Base-by-base conservation (phyloP, 192 early-diverging fungal genomes). In the Backusella luteola region DNA sequence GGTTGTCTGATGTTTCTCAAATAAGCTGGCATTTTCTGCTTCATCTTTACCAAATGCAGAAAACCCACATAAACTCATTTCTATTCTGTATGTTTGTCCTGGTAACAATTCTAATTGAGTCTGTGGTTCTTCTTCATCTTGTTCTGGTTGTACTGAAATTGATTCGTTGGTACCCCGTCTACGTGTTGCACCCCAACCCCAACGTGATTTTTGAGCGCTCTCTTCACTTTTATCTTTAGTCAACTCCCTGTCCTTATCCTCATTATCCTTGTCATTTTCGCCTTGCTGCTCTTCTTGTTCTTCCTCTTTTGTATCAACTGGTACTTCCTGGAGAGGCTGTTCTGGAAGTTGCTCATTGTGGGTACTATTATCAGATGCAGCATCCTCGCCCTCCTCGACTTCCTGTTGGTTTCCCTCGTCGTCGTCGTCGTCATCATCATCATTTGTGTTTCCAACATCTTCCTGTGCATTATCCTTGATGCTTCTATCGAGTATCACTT, bases 51-150 rank as follows among this genome's bases (percentile, higher is more conserved):
- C 87, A 76, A 90, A 85, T 7, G 74, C 83, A 9, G 81, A 81
- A 9, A 77, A 77, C 6, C 89, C 88, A 76, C 90, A 91, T 19
- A 90, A 78, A 81, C 86, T 89, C 67, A 91, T 85, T 52, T 86
- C 86, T 42, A 90, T 85, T 53, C 74, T 75, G 79, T 84, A 87
- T 26, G 42, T 81, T 8, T 75, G 69, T 1, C 83, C 84, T 11
- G 76, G 83, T 67, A 81, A 77, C 35, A 84, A 75, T 35, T 84
- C 36, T 67, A 85, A 41, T 26, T 19, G 74, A 26, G 38, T 38
- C 8, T 26, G 15, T 36, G 23, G 4, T 23, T 38, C 23, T 4
- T 14, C 56, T 14, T 59, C 4, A 0, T 63, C 15, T 67, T 67
- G 66, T 4, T 23, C 26, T 67, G 15, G 34, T 36, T 68, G 29